Base-by-base conservation (phyloP, 2,329 filamentous ascomycete species). In the Pseudogymnoascus sp. region DNA sequence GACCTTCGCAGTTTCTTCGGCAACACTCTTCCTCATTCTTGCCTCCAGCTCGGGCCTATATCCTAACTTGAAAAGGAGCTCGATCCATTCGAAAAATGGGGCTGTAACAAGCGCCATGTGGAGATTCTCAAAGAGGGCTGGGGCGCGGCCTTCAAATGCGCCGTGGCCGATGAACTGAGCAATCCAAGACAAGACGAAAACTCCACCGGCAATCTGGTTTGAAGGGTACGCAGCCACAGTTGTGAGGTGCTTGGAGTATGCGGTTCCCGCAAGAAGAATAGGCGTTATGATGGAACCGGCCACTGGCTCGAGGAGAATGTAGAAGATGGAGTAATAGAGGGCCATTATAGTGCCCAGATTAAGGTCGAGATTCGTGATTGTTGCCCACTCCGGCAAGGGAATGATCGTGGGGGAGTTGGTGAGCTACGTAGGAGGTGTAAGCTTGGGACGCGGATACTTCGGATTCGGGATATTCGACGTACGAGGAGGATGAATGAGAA, bases 41-140 rank as follows among this genome's bases (percentile, higher is more conserved):
- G 82, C 81, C 76, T 93, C 91, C 67, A 99, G 79, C 73, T 96
- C 91, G 1, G 87, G 89, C 63, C 94, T 84, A 75, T 97, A 99
- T 57, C 94, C 94, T 58, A 95, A 83, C 69, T 81, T 85, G 78
- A 99, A 99, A 25, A 99, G 80, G 22, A 95, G 76, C 77, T 97
- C 92, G 68, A 99, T 88, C 90, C 94, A 99, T 62, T 97, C 93
- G 69, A 97, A 99, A 70, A 99, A 88, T 7, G 94, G 94, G 0
- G 94, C 94, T 22, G 97, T 80, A 70, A 97, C 93, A 65, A 97
- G 74, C 28, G 94, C 92, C 75, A 97, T 94, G 57, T 95, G 80
- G 41, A 97, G 76, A 70, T 97, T 97, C 75, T 97, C 92, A 57
- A 97, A 77, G 65, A 97, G 77, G 4, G 92, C 93, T 6, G 93